Percentiles rank a stretch among this genome's conserved stretches.
Evolutionary conservation across 2,329 filamentous ascomycete species (phyloP).

Genomic region (Pestalotiopsis fici): DNA sequence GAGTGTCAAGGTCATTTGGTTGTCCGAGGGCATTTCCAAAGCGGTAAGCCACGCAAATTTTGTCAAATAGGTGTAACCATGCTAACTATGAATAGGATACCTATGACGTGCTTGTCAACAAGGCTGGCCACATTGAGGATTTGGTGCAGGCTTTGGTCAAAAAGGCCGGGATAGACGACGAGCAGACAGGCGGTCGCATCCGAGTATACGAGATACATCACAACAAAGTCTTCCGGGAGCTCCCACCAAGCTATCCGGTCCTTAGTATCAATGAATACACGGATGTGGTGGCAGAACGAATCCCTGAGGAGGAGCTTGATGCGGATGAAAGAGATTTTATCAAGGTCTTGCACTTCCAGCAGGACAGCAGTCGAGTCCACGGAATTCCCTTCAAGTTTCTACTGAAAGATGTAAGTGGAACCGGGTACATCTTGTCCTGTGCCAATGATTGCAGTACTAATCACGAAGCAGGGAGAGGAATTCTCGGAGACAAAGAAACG

Average conservation of each 20-base stretch:
- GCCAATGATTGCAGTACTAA: conserved; percentile 18
- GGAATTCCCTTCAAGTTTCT: conserved; percentile 91
- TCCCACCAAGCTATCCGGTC: conserved; percentile 71
- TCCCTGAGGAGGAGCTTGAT: conserved; percentile 72
- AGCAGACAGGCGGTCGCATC: conserved; percentile 68
- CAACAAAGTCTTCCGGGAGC: conserved; percentile 81
- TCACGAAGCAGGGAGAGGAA: conserved; percentile 64
- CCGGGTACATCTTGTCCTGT: not conserved
- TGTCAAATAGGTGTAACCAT: not conserved
- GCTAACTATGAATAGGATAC: conserved; percentile 56
- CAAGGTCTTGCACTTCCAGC: conserved; percentile 89
- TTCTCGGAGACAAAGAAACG: conserved; percentile 94
- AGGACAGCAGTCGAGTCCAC: conserved; percentile 80
- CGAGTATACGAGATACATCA: conserved; percentile 82
- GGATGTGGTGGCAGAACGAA: conserved; percentile 76
- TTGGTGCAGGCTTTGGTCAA: conserved; percentile 75
- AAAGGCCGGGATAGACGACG: conserved; percentile 78
- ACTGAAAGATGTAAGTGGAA: conserved; percentile 65
- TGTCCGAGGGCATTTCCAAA: conserved; percentile 89
- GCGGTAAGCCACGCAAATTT: conserved; percentile 57
- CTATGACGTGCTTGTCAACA: conserved; percentile 82
- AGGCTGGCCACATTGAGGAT: conserved; percentile 80
- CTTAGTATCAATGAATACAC: conserved; percentile 84
- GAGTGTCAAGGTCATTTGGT: conserved; percentile 76
- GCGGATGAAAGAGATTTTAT: conserved; percentile 62